Conservation (phyloP, 805 yeast genomes). For the Sugiyamaella valdiviana region DNA sequence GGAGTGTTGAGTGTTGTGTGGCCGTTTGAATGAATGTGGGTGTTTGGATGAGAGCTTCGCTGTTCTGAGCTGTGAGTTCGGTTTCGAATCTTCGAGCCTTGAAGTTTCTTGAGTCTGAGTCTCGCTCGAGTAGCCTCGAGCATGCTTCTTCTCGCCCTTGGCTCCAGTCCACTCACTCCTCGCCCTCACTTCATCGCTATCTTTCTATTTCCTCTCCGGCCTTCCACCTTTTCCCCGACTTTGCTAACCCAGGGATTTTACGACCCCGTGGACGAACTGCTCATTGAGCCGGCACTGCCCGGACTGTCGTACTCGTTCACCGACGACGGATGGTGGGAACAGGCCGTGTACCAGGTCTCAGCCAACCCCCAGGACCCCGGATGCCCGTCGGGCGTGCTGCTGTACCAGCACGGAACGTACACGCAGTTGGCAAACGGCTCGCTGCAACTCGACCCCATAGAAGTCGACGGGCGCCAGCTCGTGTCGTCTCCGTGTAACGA, state of each 20-base stretch:
- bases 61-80: too few relatives aligned
- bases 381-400: constrained; percentile 78
- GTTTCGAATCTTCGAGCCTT: too few relatives aligned
- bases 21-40: too few relatives aligned
- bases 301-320: constrained; percentile 93
- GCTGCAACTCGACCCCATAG: constrained; percentile 62
- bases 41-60: too few relatives aligned
- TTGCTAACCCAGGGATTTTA: constrained; percentile 46
- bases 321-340: constrained; percentile 84
- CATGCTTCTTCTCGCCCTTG: too few relatives aligned
- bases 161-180: too few relatives aligned
- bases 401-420: constrained; percentile 86
- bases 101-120: too few relatives aligned
- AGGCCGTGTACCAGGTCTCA: constrained; percentile 75
- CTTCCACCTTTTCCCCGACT: not conserved
- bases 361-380: constrained; percentile 69
- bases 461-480: constrained; percentile 88
- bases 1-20: too few relatives aligned
- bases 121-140: too few relatives aligned
- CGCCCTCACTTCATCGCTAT: too few relatives aligned
- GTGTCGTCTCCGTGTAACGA: constrained; percentile 77
- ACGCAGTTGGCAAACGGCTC: constrained; percentile 57
- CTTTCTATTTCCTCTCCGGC: not conserved
- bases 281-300: constrained; percentile 93
- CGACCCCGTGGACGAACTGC: constrained; percentile 91